Evolutionary conservation across 371 early-diverging fungal genomes (phyloP), one percentile per base, ranked within the genome.

Genomic region (Basidiobolus meristosporus): DNA sequence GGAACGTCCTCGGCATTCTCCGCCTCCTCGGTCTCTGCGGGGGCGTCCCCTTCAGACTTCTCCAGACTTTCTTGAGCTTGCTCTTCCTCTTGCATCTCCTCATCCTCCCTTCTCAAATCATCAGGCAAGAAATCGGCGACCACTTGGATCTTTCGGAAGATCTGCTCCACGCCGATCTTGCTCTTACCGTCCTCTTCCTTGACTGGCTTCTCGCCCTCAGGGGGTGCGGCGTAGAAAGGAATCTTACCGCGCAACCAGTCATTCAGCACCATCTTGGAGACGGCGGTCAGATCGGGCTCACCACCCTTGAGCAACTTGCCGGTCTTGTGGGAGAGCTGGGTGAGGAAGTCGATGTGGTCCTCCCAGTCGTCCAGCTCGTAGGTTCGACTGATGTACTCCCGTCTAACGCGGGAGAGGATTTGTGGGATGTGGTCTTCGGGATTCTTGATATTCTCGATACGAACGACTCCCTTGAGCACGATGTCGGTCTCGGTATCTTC

Each of bases 181-280:
- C 34, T 18, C 34, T 34, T 16, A 3, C 5, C 34, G 18, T 34
- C 59, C 9, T 41, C 52, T 31, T 44, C 51, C n/a, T 59, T 32
- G 14, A 52, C 23, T 26, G 36, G 29, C 28, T 33, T 39, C 5
- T 23, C 34, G 32, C 41, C 37, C 18, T 34, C 34, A 26, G 96
- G 90, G 32, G 98, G 98, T 15, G 77, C 57, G 1, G 73, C 71
- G 59, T 78, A 98, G 70, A 77, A 98, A 16, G 98, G 98, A 52
- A 99, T 89, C 57, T 91, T 87, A 36, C 99, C 99, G 42, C 98
- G 75, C 38, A 96, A 63, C 96, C 95, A 99, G 62, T 99, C 99
- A 63, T 96, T 90, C 43, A 99, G 65, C 4, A 99, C 79, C 85
- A 91, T 96, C 57, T 95, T 96, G 31, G 95, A 73, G 11, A 90